Conservation (phyloP, 1,139 yeast species). For the Yamadazyma diddensiae region DNA sequence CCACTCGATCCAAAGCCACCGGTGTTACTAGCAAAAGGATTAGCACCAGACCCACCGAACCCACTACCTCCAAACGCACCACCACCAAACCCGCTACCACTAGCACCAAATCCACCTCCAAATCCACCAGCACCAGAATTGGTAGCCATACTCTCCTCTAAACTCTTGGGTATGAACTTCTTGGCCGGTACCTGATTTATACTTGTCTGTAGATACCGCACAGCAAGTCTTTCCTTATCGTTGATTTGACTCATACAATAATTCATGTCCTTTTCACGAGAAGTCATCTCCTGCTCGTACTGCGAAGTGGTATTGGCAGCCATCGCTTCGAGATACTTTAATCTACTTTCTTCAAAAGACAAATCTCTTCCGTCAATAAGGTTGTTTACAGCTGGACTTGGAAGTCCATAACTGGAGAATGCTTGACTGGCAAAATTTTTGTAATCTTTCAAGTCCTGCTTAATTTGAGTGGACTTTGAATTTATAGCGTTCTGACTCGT, state of each 20-base stretch:
- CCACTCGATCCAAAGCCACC: constrained; percentile 13
- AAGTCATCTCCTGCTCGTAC: constrained; percentile 37
- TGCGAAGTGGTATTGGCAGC: constrained; percentile 31
- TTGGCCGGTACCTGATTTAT: constrained; percentile 31
- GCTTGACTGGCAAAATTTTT: constrained; percentile 10
- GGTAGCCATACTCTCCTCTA: constrained; percentile 22
- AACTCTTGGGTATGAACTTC: constrained; percentile 38
- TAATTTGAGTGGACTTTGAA: constrained; percentile 11
- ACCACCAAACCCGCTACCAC: constrained; percentile 11
- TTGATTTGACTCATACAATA: constrained; percentile 37
- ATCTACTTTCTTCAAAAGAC: constrained; percentile 56
- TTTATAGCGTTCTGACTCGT: constrained; percentile 12
- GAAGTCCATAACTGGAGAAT: constrained; percentile 27
- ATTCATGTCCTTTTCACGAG: constrained; percentile 47
- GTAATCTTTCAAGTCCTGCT: constrained; percentile 14
- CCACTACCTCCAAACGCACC: constrained; percentile 4
- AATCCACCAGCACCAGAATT: constrained; percentile 12
- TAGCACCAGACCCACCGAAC: background rate
- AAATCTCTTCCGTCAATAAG: constrained; percentile 52
- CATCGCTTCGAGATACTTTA: constrained; percentile 44
- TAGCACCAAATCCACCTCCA: constrained; percentile 4
- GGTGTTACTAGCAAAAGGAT: background rate
- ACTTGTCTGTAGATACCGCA: constrained; percentile 53
- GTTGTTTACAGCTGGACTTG: constrained; percentile 25
- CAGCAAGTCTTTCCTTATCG: constrained; percentile 47